Conservation (phyloP, 2,329 filamentous ascomycete genomes). For the Thelonectria blattea region DNA sequence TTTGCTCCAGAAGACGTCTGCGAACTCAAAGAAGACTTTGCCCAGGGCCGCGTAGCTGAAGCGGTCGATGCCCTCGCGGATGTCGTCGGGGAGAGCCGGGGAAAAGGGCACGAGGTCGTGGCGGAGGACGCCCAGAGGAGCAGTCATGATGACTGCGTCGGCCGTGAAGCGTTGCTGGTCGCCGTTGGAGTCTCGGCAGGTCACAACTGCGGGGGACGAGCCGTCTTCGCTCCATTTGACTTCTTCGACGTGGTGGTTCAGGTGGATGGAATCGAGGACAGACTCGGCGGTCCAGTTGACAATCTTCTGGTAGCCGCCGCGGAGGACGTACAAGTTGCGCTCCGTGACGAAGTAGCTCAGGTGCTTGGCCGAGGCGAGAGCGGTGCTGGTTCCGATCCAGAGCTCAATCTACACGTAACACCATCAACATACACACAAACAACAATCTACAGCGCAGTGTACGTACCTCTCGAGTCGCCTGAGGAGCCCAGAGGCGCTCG, state of each 20-base stretch:
- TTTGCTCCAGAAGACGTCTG: slow-evolving; percentile 21
- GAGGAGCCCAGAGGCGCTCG: slow-evolving; percentile 17
- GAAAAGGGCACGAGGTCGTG: slow-evolving; percentile 8
- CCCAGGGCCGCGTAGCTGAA: slow-evolving; percentile 18
- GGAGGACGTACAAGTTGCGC: slow-evolving; percentile 19
- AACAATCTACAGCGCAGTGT: too few species aligned
- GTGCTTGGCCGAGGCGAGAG: slow-evolving; percentile 17
- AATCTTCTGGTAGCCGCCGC: slow-evolving; percentile 18
- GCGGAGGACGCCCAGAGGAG: slow-evolving; percentile 14
- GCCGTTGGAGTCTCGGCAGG: slow-evolving; percentile 12
- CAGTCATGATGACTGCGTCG: slow-evolving; percentile 14
- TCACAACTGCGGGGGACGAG: slow-evolving; percentile 3
- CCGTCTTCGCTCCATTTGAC: slow-evolving; percentile 18
- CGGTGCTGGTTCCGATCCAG: slow-evolving; percentile 18
- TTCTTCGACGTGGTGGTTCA: slow-evolving; percentile 7
- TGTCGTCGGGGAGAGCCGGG: slow-evolving; percentile 8
- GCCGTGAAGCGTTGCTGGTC: slow-evolving; percentile 7
- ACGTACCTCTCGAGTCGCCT: slow-evolving; percentile 17
- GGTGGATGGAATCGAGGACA: slow-evolving; percentile 13
- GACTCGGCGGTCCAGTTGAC: slow-evolving; percentile 17
- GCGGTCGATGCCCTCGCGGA: slow-evolving; percentile 1
- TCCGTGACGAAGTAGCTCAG: slow-evolving; percentile 19
- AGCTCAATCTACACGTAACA: slow-evolving; percentile 9
- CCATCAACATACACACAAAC: too few species aligned
- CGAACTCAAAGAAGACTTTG: slow-evolving; percentile 21